Evolutionary conservation across 1,139 yeast genomes (phyloP), one percentile per base, ranked within the genome.

Genomic region (Debaryomycetaceae sp.): DNA sequence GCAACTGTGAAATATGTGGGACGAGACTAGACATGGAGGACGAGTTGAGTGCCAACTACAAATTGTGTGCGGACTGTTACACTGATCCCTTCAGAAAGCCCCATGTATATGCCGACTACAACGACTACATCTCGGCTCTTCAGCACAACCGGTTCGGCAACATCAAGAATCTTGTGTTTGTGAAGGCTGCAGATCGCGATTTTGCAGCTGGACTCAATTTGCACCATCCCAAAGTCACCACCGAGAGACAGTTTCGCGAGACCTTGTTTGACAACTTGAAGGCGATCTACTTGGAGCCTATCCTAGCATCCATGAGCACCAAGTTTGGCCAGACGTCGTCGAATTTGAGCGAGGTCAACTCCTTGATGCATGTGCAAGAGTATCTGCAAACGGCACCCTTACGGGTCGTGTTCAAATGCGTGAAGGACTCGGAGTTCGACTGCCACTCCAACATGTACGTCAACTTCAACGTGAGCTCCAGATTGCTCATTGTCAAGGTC

Each of bases 251-350:
- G 54, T 64, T 65, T 47, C 63, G 75, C 37, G 65, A 65, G 42
- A 60, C 66, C 47, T 55, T 73, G 37, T 58, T 69, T 52, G 68
- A 63, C 40, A 66, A 68, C 48, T 62, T 73, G 45, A 62, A 61
- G 44, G 63, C 65, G 41, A 65, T 72, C 40, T 73, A 65, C 50
- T 53, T 72, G 37, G 76, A 72, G 45, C 76, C 76, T 36, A 60
- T 72, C 39, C 61, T 72, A 49, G 76, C 75, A 36, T 54, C 71
- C 41, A 49, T 62, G 44, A 64, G 62, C 17, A 55, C 64, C 37
- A 65, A 64, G 39, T 71, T 64, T 48, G 57, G 61, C 35, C 66
- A 67, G 41, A 61, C 67, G 34, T 59, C 68, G 6, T 57, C 72
- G 20, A 73, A 72, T 53, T 55, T 68, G 2, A 54, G 54, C 38